Evolutionary conservation across 1,284 basidiomycete species (phyloP).

Genomic region (Leccinum insolens): DNA sequence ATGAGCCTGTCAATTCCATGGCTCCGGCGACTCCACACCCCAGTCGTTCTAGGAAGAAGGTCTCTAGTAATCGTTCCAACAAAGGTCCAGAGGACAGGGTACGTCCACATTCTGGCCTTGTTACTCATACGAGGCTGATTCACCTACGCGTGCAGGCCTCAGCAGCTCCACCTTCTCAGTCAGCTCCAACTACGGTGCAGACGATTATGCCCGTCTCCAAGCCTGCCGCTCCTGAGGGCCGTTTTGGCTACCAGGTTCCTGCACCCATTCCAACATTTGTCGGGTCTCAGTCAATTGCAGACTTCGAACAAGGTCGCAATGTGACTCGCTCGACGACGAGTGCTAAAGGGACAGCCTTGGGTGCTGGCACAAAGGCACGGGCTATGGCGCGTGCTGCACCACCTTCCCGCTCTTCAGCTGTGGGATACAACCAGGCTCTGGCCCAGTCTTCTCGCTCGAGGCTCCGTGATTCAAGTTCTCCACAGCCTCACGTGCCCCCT

Average conservation of each 20-base stretch:
- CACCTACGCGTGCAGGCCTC: conserved; percentile 36
- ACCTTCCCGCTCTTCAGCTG: too few species aligned
- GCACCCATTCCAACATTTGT: not conserved
- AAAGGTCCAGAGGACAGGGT: conserved; percentile 44
- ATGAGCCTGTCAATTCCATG: not conserved
- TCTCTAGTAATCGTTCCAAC: conserved; percentile 49
- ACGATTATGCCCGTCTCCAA: not conserved
- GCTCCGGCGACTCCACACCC: not conserved
- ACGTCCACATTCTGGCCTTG: not conserved
- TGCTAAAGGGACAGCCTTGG: too few species aligned
- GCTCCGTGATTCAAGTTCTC: too few species aligned
- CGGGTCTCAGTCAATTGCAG: not conserved
- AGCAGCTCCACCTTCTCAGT: conserved; percentile 55
- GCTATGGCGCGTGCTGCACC: too few species aligned
- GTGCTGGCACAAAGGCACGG: too few species aligned
- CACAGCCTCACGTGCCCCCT: too few species aligned
- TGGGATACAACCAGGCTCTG: too few species aligned
- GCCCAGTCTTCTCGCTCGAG: too few species aligned
- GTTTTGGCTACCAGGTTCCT: not conserved
- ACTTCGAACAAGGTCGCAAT: not conserved
- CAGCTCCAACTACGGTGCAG: conserved; percentile 44
- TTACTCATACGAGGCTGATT: not conserved
- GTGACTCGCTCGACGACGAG: not conserved
- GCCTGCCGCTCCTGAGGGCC: not conserved
- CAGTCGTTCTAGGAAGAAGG: not conserved